phyloP scores from a whole-genome alignment of 768 basidiomycete genomes.

The Plicaturopsis crispa region DNA sequence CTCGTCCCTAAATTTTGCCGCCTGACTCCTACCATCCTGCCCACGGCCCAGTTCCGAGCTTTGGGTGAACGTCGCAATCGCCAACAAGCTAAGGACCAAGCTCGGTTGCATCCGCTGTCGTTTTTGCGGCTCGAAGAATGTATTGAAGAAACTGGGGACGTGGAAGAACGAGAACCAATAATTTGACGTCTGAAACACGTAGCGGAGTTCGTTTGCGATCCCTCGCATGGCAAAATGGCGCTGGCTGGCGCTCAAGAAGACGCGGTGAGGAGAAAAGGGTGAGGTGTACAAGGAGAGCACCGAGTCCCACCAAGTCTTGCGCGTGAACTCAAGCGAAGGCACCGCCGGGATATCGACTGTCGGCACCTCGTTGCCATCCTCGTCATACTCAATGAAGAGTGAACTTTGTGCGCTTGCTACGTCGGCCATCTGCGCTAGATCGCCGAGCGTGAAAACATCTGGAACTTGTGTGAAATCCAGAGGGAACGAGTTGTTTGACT shows the following conservation, averaged over 20 bases:
- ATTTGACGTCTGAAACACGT: constrained; percentile 55
- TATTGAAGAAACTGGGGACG: constrained; percentile 57
- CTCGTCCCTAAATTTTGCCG: constrained; percentile 54
- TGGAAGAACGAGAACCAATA: constrained; percentile 75
- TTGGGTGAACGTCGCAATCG: constrained; percentile 61
- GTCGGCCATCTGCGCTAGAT: no score
- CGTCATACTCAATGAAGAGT: no score
- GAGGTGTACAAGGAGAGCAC: constrained; percentile 46
- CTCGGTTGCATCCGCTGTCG: constrained; percentile 61
- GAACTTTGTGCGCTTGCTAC: no score
- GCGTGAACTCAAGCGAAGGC: constrained; percentile 62
- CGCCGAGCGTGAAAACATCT: no score
- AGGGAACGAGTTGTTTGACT: no score
- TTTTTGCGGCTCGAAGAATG: constrained; percentile 45
- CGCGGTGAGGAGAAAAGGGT: constrained; percentile 24
- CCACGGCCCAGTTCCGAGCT: constrained; percentile 57
- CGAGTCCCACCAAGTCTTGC: constrained; percentile 77
- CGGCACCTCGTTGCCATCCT: constrained; percentile 10
- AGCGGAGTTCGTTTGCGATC: constrained; percentile 52
- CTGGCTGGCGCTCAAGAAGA: constrained; percentile 27
- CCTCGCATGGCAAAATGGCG: constrained; percentile 37
- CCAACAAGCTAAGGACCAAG: constrained; percentile 52
- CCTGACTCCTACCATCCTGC: constrained; percentile 41
- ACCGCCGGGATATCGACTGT: constrained; percentile 24
- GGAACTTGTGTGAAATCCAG: no score